phyloP scores from a whole-genome alignment of 1,284 basidiomycete species.

The Ganoderma lingzhi region DNA sequence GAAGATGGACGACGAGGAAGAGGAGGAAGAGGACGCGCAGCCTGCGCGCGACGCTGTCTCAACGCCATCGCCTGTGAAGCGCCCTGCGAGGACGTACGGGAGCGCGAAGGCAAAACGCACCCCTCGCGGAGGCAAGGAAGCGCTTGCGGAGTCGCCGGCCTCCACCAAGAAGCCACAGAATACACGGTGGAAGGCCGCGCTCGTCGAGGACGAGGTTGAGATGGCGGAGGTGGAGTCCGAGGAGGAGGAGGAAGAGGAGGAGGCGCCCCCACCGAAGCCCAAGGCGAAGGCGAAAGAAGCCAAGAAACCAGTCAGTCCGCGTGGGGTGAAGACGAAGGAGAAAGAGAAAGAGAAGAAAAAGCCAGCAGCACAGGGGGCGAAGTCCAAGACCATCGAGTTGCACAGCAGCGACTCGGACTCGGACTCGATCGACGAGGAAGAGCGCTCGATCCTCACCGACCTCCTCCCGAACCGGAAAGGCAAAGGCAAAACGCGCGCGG shows the following conservation, averaged over 20 bases:
- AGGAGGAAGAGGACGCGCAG: background rate
- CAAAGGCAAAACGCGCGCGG: slow-evolving; percentile 17
- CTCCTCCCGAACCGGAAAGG: slow-evolving; percentile 22
- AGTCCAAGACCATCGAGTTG: slow-evolving; percentile 17
- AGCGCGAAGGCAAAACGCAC: slow-evolving; percentile 18
- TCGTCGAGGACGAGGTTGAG: slow-evolving; percentile 24
- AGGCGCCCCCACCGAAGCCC: slow-evolving; percentile 4
- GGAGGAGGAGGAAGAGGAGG: slow-evolving; percentile 25
- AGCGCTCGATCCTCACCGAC: slow-evolving; percentile 25
- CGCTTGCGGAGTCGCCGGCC: slow-evolving; percentile 19
- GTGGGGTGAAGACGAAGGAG: slow-evolving; percentile 6
- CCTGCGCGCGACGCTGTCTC: slow-evolving; percentile 1
- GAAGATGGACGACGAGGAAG: slow-evolving; percentile 26
- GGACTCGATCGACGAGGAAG: slow-evolving; percentile 25
- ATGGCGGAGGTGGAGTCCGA: slow-evolving; percentile 19
- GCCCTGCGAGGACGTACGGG: slow-evolving; percentile 20
- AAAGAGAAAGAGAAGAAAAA: slow-evolving; percentile 17
- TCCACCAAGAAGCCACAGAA: slow-evolving; percentile 25
- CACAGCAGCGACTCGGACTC: slow-evolving; percentile 18
- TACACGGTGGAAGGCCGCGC: slow-evolving; percentile 5
- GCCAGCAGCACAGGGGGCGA: slow-evolving; percentile 9
- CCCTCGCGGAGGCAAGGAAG: slow-evolving; percentile 10
- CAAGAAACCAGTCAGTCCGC: slow-evolving; percentile 18
- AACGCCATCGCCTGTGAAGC: slow-evolving; percentile 19
- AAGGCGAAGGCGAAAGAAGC: slow-evolving; percentile 19